Percentiles rank a stretch among this genome's conserved stretches.
Conservation (phyloP, 768 basidiomycete genomes). For the Tylopilus vinaceipallidus region DNA sequence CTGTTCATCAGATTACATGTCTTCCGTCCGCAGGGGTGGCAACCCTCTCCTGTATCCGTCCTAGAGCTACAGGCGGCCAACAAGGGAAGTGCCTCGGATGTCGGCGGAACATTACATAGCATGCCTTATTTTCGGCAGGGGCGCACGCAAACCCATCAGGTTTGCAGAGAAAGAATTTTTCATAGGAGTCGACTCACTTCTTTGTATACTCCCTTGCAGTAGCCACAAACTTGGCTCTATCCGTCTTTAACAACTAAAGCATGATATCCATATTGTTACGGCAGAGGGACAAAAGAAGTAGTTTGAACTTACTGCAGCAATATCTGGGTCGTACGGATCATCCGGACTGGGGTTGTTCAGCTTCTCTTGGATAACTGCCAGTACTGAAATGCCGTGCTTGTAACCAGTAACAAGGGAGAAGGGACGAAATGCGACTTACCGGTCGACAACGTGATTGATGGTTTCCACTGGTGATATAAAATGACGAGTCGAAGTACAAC, state of each 20-base stretch:
- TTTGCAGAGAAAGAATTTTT: neutral
- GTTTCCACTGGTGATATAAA: constrained; percentile 67
- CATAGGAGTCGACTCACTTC: constrained; percentile 53
- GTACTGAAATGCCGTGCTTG: constrained; percentile 45
- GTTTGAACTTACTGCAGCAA: constrained; percentile 64
- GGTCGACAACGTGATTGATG: constrained; percentile 68
- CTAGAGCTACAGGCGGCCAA: constrained; percentile 13
- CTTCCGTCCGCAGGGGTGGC: neutral
- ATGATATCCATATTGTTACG: constrained; percentile 1
- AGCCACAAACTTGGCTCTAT: constrained; percentile 67
- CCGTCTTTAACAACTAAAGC: constrained; percentile 68
- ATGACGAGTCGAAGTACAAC: neutral
- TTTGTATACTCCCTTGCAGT: constrained; percentile 85
- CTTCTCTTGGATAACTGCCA: constrained; percentile 78
- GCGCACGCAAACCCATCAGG: constrained; percentile 2
- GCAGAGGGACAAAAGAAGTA: neutral
- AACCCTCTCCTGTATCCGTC: neutral
- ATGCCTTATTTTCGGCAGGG: constrained; percentile 10
- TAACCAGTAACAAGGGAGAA: neutral
- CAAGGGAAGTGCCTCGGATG: neutral
- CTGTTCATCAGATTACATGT: constrained; percentile 3
- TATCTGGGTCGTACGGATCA: constrained; percentile 86
- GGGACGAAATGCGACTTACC: constrained; percentile 40
- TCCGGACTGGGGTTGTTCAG: constrained; percentile 85
- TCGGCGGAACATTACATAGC: constrained; percentile 15